Conservation (phyloP, 352 stramenopile genomes). For the Globisporangium radiosum region DNA sequence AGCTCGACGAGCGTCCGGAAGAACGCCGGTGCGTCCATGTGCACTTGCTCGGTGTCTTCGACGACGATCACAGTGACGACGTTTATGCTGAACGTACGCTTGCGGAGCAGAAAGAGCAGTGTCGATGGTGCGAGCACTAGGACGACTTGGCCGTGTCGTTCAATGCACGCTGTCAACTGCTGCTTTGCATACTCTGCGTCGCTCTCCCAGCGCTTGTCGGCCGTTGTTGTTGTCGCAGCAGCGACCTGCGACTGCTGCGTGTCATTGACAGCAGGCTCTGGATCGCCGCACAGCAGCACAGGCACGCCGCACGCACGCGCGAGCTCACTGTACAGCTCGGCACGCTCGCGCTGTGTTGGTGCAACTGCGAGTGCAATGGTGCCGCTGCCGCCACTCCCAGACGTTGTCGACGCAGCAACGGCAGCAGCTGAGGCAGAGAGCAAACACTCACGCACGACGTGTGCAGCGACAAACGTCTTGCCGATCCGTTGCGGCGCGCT, state of each 20-base stretch:
- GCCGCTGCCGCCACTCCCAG: background rate
- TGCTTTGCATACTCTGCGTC: constrained; percentile 12
- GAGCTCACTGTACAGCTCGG: constrained; percentile 29
- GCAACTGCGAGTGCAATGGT: constrained; percentile 35
- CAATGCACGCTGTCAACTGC: constrained; percentile 12
- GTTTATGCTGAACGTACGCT: constrained; percentile 14
- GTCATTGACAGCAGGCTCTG: background rate
- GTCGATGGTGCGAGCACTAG: constrained; percentile 39
- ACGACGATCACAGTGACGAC: constrained; percentile 48
- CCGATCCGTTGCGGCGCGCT: constrained; percentile 47
- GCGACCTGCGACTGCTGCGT: background rate
- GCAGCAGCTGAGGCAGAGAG: background rate
- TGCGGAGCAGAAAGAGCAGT: constrained; percentile 35
- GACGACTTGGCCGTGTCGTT: constrained; percentile 20
- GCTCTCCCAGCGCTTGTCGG: constrained; percentile 16
- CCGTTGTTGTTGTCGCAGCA: background rate
- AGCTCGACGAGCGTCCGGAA: constrained; percentile 31
- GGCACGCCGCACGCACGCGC: constrained; percentile 33
- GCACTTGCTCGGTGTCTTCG: constrained; percentile 60
- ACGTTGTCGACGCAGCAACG: background rate
- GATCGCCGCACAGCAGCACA: constrained; percentile 18
- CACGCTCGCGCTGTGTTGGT: constrained; percentile 20
- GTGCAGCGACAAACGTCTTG: constrained; percentile 63
- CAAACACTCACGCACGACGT: constrained; percentile 38
- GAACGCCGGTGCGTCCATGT: constrained; percentile 52